Conservation (phyloP, 2,329 filamentous ascomycete genomes). For the Salinomyces thailandicus region DNA sequence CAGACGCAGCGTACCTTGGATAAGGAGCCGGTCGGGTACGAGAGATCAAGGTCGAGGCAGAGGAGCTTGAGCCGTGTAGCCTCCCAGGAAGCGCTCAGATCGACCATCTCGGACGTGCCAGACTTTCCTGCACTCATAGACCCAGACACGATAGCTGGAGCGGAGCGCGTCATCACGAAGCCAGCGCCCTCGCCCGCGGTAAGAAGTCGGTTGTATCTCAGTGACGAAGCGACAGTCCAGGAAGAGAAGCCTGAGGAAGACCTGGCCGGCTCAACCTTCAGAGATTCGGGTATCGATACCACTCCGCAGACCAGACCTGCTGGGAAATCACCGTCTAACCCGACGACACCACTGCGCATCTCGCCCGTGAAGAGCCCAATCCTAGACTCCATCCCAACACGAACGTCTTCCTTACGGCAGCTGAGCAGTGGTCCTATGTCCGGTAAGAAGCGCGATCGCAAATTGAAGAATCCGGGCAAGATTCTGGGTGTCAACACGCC, state of each 20-base stretch:
- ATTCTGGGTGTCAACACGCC: constrained; percentile 12
- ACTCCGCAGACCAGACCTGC: neutral
- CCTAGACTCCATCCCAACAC: constrained; percentile 24
- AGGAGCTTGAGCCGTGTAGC: constrained; percentile 15
- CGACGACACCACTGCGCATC: constrained; percentile 5
- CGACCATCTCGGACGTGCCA: neutral
- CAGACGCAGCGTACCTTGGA: constrained; percentile 8
- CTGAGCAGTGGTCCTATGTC: constrained; percentile 23
- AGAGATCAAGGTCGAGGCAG: constrained; percentile 10
- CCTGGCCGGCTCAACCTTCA: constrained; percentile 2
- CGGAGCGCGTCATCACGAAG: constrained; percentile 19
- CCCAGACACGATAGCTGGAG: constrained; percentile 10
- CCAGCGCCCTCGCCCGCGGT: constrained; percentile 30
- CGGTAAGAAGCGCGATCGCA: constrained; percentile 18
- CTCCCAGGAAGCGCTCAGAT: constrained; percentile 17
- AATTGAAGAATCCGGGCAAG: constrained; percentile 14
- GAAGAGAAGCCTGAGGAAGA: constrained; percentile 12
- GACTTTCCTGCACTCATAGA: constrained; percentile 6
- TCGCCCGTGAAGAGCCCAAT: constrained; percentile 15
- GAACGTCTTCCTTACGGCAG: constrained; percentile 26
- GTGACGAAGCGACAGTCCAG: constrained; percentile 13
- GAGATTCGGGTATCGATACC: neutral
- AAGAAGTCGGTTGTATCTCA: constrained; percentile 24
- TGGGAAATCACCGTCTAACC: neutral
- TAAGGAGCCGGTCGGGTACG: constrained; percentile 14